Conservation (phyloP, 106 monocot genomes). For the Triglochin maritima region DNA sequence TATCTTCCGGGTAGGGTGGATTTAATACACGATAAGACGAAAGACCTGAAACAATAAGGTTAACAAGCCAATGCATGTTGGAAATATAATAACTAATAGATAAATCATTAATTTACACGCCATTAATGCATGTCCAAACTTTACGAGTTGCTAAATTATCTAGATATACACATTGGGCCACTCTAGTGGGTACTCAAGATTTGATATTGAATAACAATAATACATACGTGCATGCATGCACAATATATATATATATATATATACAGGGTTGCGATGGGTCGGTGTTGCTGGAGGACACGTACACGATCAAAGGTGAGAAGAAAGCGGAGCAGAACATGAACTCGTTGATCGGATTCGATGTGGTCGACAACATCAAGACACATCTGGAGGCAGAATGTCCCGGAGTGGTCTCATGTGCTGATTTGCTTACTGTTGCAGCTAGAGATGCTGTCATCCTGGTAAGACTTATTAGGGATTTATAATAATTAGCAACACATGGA, state of each 20-base stretch:
- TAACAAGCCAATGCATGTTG: too few relatives aligned
- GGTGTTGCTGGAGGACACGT: constrained; percentile 51
- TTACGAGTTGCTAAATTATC: not conserved
- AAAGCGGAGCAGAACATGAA: constrained; percentile 25
- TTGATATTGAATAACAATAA: not conserved
- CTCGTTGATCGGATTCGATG: constrained; percentile 41
- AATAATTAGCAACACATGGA: not conserved
- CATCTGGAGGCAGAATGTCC: constrained; percentile 79
- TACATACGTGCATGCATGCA: not conserved
- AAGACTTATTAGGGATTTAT: not conserved
- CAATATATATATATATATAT: not conserved
- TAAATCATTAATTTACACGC: too few relatives aligned
- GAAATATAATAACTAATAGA: too few relatives aligned
- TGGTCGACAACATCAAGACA: constrained; percentile 52
- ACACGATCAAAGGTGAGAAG: constrained; percentile 39
- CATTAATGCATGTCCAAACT: too few relatives aligned
- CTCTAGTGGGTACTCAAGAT: too few relatives aligned
- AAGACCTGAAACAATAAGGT: too few relatives aligned
- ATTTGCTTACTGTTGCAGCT: constrained; percentile 74
- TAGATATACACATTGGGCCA: not conserved
- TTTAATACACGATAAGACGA: too few relatives aligned
- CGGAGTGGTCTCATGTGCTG: constrained; percentile 68
- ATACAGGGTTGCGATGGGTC: constrained; percentile 63
- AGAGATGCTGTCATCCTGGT: constrained; percentile 70
- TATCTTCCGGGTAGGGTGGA: too few relatives aligned